Conservation (phyloP, 495 filamentous ascomycete genomes). For the Trichoderma gamsii region DNA sequence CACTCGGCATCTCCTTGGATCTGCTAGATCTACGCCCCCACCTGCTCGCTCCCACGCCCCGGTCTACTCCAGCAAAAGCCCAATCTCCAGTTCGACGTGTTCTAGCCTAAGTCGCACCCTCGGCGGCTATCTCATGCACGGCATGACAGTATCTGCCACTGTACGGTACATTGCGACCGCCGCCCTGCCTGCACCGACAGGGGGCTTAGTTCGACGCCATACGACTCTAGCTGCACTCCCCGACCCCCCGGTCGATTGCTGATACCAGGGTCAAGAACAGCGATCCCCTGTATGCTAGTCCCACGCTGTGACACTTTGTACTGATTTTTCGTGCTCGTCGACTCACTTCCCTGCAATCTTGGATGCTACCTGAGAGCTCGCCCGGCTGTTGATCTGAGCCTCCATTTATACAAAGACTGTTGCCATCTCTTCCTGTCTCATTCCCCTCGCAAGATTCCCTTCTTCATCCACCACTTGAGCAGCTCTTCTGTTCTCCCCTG, state of each 20-base stretch:
- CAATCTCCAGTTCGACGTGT: slow-evolving; percentile 1
- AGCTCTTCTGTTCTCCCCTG: background rate
- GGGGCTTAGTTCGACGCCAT: background rate
- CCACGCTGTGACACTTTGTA: background rate
- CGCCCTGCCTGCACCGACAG: background rate
- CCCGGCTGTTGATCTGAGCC: slow-evolving; percentile 13
- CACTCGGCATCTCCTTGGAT: background rate
- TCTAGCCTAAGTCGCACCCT: background rate
- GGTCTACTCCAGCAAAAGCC: background rate
- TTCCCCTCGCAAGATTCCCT: background rate
- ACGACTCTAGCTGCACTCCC: slow-evolving; percentile 4
- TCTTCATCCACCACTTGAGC: slow-evolving; percentile 6
- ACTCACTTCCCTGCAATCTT: background rate
- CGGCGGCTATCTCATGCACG: slow-evolving; percentile 13
- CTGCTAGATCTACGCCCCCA: background rate
- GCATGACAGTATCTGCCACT: slow-evolving; percentile 8
- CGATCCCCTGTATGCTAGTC: background rate
- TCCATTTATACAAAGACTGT: slow-evolving; percentile 10
- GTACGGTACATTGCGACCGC: background rate
- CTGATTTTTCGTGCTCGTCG: slow-evolving; percentile 11
- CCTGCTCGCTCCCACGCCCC: background rate
- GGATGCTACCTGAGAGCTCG: background rate
- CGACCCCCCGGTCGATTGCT: background rate
- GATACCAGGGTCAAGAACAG: background rate
- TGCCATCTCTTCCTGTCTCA: background rate